A percentile compares a stretch with the other conserved stretches of the same genome.
These are phyloP conservation scores for Austroboletus rostrupii DNA, from an alignment of 1,284 basidiomycete species.

Conservation along the genomic window DNA sequence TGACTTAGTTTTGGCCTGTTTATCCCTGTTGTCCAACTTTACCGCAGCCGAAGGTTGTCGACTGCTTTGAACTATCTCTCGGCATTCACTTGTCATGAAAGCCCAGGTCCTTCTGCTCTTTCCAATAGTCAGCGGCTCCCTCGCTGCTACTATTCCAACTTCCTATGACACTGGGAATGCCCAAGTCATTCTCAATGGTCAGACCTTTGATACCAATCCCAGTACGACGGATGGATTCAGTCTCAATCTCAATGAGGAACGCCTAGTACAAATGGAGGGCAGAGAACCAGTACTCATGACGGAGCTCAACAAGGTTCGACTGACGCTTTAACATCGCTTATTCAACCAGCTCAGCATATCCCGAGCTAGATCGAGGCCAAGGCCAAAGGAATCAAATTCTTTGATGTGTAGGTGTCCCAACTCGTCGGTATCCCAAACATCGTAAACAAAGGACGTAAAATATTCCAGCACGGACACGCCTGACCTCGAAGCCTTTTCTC, in stretches of 20 bases:
- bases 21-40: too few species aligned
- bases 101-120: constrained; percentile 16
- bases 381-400: constrained; percentile 72
- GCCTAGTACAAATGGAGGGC: constrained; percentile 74
- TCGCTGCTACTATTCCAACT: constrained; percentile 18
- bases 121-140: constrained; percentile 16
- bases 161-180: constrained; percentile 9
- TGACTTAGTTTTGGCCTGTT: too few species aligned
- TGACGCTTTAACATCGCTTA: background rate
- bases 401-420: constrained; percentile 69
- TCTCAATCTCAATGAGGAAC: constrained; percentile 66
- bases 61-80: too few species aligned
- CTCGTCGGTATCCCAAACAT: background rate
- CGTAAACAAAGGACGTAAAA: constrained; percentile 11
- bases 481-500: constrained; percentile 50
- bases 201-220: constrained; percentile 20
- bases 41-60: too few species aligned
- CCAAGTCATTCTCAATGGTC: constrained; percentile 24
- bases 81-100: constrained; percentile 15
- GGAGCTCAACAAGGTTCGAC: constrained; percentile 73
- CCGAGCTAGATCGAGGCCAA: constrained; percentile 62
- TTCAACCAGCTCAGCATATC: background rate
- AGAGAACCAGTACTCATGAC: constrained; percentile 72
- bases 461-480: constrained; percentile 67
- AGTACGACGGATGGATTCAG: constrained; percentile 36